These are phyloP conservation scores for Malus sylvestris DNA, from an alignment of 306 rosid species.

Conservation along the genomic window DNA sequence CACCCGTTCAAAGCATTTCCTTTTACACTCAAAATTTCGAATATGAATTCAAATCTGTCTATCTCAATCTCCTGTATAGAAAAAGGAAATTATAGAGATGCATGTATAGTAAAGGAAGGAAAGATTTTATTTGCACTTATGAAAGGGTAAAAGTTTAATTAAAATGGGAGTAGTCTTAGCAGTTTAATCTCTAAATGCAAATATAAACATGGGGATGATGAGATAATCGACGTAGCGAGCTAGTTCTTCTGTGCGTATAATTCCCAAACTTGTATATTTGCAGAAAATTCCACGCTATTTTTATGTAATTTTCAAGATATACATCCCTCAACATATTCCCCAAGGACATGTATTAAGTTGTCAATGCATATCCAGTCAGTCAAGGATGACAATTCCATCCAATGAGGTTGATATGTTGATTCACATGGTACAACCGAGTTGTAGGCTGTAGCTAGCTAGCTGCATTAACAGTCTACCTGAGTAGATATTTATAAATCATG, in stretches of 20 bases:
- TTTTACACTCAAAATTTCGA: no score
- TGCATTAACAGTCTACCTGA: not conserved
- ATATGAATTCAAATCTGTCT: no score
- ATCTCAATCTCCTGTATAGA: no score
- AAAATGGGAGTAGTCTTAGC: not conserved
- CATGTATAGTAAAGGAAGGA: not conserved
- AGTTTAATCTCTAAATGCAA: not conserved
- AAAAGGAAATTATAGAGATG: no score
- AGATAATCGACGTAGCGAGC: not conserved
- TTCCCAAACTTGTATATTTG: not conserved
- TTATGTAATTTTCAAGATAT: no score
- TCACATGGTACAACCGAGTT: not conserved
- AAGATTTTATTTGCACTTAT: not conserved
- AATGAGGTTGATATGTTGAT: constrained; percentile 7
- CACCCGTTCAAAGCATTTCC: no score
- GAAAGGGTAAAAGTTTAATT: not conserved
- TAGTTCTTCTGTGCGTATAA: not conserved
- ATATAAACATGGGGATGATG: not conserved
- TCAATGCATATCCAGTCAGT: not conserved
- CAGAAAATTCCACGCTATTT: no score
- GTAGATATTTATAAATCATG: not conserved
- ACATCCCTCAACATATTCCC: not conserved
- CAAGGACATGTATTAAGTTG: not conserved
- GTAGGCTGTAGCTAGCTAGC: not conserved
- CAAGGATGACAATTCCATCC: not conserved